Conservation (phyloP, 345 rosid species). For the Eucalyptus erythrocorys region DNA sequence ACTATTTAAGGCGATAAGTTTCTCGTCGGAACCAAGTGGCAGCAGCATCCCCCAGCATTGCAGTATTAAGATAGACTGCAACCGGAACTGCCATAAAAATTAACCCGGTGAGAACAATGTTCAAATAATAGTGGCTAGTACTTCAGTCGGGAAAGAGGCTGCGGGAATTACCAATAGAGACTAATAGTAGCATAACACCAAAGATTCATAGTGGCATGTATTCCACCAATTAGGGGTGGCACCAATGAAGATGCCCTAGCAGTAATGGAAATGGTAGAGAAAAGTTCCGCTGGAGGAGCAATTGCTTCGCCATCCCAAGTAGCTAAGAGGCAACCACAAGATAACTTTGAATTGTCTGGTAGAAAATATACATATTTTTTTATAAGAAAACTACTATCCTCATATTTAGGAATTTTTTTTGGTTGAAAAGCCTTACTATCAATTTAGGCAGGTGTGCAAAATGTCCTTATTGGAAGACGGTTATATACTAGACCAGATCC, state of each 20-base stretch:
- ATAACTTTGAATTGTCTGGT: background rate
- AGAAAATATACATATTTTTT: too few relatives aligned
- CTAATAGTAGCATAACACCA: background rate
- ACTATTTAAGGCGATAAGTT: background rate
- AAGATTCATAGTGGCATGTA: background rate
- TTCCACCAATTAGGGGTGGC: background rate
- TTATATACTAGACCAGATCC: background rate
- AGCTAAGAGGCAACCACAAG: too few relatives aligned
- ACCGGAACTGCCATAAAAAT: background rate
- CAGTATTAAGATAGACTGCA: background rate
- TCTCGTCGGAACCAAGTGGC: background rate
- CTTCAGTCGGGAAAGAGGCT: background rate
- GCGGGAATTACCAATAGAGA: background rate
- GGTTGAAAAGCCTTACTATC: background rate
- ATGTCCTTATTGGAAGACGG: background rate
- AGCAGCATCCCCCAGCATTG: background rate
- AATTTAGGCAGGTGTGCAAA: background rate
- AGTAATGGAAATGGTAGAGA: too few relatives aligned
- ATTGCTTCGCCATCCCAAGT: too few relatives aligned
- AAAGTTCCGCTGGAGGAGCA: too few relatives aligned
- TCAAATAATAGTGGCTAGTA: background rate
- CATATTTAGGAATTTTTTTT: too few relatives aligned
- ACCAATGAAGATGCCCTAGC: too few relatives aligned
- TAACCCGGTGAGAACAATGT: background rate
- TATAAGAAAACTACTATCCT: too few relatives aligned